These are phyloP conservation scores for Verticillium tricorpus DNA, from an alignment of 2,329 filamentous ascomycete genomes.

Conservation along the genomic window DNA sequence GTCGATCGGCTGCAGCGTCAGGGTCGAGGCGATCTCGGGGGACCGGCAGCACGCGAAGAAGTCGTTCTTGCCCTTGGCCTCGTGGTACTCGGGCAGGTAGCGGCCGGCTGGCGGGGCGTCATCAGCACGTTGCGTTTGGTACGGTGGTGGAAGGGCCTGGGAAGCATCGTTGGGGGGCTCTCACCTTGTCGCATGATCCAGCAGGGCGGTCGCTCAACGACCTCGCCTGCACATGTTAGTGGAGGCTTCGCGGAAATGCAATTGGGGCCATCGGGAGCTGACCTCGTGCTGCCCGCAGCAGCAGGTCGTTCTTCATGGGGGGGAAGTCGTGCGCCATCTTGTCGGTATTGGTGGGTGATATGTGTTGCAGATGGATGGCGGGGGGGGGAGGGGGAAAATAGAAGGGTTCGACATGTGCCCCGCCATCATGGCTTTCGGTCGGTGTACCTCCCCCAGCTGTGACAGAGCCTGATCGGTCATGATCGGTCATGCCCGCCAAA, in stretches of 20 bases:
- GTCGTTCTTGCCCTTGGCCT: constrained; percentile 84
- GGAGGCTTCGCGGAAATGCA: background rate
- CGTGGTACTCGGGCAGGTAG: constrained; percentile 96
- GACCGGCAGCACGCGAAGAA: constrained; percentile 98
- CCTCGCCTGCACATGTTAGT: constrained; percentile 59
- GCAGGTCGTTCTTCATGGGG: constrained; percentile 86
- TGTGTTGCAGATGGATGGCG: background rate
- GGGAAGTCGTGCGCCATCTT: constrained; percentile 69
- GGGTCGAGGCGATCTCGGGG: constrained; percentile 85
- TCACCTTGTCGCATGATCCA: constrained; percentile 99
- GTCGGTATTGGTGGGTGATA: constrained; percentile 6
- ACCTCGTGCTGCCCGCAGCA: constrained; percentile 89
- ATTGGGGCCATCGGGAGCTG: constrained; percentile 20
- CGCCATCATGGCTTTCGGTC: background rate
- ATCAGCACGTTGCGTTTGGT: constrained; percentile 3
- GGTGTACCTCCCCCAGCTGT: background rate
- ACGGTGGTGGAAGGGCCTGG: background rate
- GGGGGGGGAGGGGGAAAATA: background rate
- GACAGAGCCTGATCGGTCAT: background rate
- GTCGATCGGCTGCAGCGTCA: constrained; percentile 93
- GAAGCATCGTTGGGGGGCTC: constrained; percentile 7
- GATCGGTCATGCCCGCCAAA: background rate
- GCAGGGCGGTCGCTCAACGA: constrained; percentile 87
- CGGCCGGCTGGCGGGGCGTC: constrained; percentile 64
- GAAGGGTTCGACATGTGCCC: background rate